Evolutionary conservation across 2,329 filamentous ascomycete species (phyloP), one percentile per base, ranked within the genome.

Genomic region (Parascedosporium putredinis): DNA sequence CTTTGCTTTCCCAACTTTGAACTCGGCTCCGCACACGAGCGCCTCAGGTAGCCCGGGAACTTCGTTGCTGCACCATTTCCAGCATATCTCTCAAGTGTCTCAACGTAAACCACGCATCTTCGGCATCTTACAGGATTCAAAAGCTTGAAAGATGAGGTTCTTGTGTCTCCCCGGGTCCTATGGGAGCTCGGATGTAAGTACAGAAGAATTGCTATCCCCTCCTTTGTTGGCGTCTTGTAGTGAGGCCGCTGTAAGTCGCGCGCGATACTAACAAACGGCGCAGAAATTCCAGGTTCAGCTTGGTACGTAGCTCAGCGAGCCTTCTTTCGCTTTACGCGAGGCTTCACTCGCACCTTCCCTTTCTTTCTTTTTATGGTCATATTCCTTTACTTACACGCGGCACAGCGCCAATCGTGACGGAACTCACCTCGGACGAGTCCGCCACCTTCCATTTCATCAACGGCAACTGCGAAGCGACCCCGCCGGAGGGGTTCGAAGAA

Each of bases 251-350:
- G 27, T 12, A 31, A 31, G 27, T n/a, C 7, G 27, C 12, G 6
- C 27, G 12, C 27, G 27, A 29, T 47, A 34, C 42, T 45, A 34
- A 47, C 45, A 23, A 7, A 5, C 45, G 33, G 7, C 23, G 18
- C 50, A 79, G 74, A 76, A 77, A 66, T 78, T 79, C 56, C 67
- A 76, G 57, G 70, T 76, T 16, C 75, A 79, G 55, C 62, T 79
- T 14, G 68, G 69, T 72, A 64, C 52, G 58, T 58, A 20, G 56
- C 27, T 31, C 27, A 51, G 12, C 45, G 53, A 3, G 44, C 43
- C 6, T n/a, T 46, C 9, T 45, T 54, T 36, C 51, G 6, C 49
- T 46, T 22, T 47, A 49, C 5, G 47, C 45, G 4, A 12, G 18
- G 27, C 6, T 14, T 29, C n/a, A 45, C 24, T n/a, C 22, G 6